Evolutionary conservation across 2,329 filamentous ascomycete genomes (phyloP).

Genomic region (Trichoderma atroviride): DNA sequence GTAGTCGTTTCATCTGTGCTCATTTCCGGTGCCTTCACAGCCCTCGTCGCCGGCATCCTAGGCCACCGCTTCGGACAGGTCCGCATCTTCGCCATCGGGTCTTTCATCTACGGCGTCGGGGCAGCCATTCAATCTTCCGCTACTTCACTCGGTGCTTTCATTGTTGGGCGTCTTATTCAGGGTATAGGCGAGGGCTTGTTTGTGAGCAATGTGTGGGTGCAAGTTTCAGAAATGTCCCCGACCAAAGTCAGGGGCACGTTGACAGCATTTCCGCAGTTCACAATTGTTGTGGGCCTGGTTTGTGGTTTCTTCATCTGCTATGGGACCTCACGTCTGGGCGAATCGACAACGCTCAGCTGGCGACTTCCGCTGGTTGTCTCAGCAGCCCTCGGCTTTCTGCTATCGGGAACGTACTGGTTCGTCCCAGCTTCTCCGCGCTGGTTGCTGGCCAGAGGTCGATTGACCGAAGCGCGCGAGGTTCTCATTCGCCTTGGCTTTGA

Average conservation of each 20-base stretch:
- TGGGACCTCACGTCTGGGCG: slow-evolving; percentile 49
- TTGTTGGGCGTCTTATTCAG: slow-evolving; percentile 57
- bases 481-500: slow-evolving; percentile 48
- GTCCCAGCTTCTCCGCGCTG: slow-evolving; percentile 59
- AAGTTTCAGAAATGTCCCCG: slow-evolving; percentile 64
- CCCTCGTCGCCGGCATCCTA: slow-evolving; percentile 59
- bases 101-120: slow-evolving; percentile 56
- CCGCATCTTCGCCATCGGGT: slow-evolving; percentile 54
- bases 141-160: slow-evolving; percentile 51
- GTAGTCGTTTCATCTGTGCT: slow-evolving; percentile 63
- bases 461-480: slow-evolving; percentile 47
- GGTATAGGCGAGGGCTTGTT: slow-evolving; percentile 62
- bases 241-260: slow-evolving; percentile 53
- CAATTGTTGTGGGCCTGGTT: slow-evolving; percentile 54
- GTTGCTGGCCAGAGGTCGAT: slow-evolving; percentile 49
- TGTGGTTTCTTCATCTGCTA: slow-evolving; percentile 64
- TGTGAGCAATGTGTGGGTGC: slow-evolving; percentile 53
- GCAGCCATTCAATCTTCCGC: slow-evolving; percentile 46
- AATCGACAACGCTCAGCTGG: slow-evolving; percentile 57
- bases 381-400: slow-evolving; percentile 37
- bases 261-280: slow-evolving; percentile 56
- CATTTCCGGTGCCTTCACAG: slow-evolving; percentile 61
- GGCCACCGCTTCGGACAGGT: slow-evolving; percentile 57
- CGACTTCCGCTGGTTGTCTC: slow-evolving; percentile 53
- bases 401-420: slow-evolving; percentile 40